Evolutionary conservation across 768 basidiomycete genomes (phyloP).

Genomic region (Pisolithus microcarpus): DNA sequence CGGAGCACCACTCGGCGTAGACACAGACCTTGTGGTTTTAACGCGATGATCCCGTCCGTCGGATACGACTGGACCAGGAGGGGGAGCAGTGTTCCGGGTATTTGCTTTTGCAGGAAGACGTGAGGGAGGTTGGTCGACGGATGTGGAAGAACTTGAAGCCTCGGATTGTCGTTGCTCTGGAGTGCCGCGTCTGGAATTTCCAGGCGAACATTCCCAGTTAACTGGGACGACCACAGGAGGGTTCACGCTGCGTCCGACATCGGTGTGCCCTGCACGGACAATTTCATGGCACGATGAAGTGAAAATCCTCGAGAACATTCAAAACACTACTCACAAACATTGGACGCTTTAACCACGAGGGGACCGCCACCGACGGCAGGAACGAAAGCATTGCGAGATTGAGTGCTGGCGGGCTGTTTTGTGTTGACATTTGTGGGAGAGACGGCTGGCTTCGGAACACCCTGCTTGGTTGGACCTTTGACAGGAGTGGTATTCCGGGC

Average conservation of each 20-base stretch:
- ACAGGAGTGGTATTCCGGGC: constrained; percentile 11
- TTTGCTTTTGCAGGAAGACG: constrained; percentile 6
- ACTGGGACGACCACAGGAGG: not conserved
- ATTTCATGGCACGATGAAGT: not conserved
- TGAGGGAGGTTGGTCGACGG: constrained; percentile 4
- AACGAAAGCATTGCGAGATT: not conserved
- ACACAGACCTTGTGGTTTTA: not conserved
- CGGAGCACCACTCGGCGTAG: not conserved
- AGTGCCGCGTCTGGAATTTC: constrained; percentile 12
- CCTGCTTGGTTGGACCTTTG: constrained; percentile 14
- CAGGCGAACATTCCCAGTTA: constrained; percentile 17
- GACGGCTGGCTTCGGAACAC: constrained; percentile 2
- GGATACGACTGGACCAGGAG: not conserved
- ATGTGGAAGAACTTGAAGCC: not conserved
- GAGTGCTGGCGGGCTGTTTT: constrained; percentile 8
- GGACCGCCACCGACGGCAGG: constrained; percentile 25
- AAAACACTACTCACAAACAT: constrained; percentile 21
- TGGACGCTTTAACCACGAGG: constrained; percentile 19
- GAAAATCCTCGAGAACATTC: no score
- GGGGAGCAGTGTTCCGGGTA: constrained; percentile 6
- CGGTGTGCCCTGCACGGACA: constrained; percentile 12
- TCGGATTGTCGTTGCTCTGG: constrained; percentile 7
- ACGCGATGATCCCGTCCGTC: no score
- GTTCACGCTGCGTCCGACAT: constrained; percentile 1
- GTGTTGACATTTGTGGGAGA: constrained; percentile 17